Evolutionary conservation across 352 stramenopile species (phyloP).

Genomic region (Halophytophthora polymorphica): DNA sequence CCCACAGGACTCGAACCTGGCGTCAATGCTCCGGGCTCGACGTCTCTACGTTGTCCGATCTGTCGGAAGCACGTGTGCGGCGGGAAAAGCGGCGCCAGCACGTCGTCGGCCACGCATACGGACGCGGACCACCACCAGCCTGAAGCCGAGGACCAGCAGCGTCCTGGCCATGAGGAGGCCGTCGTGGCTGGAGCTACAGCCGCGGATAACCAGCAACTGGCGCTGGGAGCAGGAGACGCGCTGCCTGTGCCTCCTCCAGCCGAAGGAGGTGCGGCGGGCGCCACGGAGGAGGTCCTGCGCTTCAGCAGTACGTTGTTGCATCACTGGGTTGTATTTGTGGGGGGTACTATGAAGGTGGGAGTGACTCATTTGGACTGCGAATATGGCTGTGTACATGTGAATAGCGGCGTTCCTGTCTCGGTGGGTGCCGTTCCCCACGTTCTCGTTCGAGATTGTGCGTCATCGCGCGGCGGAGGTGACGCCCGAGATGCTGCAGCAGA

Average conservation of each 20-base stretch:
- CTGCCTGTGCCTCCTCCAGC: constrained; percentile 3
- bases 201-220: constrained; percentile 3
- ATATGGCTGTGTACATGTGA: constrained; percentile 10
- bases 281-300: constrained; percentile 57
- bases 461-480: constrained; percentile 55
- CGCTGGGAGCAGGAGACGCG: not conserved
- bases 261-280: constrained; percentile 3
- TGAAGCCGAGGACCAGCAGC: constrained; percentile 9
- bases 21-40: constrained; percentile 10
- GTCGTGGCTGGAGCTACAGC: constrained; percentile 5
- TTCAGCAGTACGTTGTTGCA: constrained; percentile 64
- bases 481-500: constrained; percentile 67
- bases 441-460: constrained; percentile 77
- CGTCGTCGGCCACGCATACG: not conserved
- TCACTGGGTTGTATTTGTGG: not conserved
- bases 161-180: constrained; percentile 3
- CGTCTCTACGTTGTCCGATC: constrained; percentile 53
- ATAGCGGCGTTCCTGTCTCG: constrained; percentile 66
- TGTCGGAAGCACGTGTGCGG: constrained; percentile 61
- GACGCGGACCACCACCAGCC: constrained; percentile 7
- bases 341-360: not conserved
- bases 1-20: constrained; percentile 4
- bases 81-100: constrained; percentile 21
- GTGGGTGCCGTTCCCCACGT: constrained; percentile 66
- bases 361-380: constrained; percentile 15